Evolutionary conservation across 2,329 filamentous ascomycete species (phyloP), one percentile per base, ranked within the genome.

Genomic region (Aspergillus neoniger): DNA sequence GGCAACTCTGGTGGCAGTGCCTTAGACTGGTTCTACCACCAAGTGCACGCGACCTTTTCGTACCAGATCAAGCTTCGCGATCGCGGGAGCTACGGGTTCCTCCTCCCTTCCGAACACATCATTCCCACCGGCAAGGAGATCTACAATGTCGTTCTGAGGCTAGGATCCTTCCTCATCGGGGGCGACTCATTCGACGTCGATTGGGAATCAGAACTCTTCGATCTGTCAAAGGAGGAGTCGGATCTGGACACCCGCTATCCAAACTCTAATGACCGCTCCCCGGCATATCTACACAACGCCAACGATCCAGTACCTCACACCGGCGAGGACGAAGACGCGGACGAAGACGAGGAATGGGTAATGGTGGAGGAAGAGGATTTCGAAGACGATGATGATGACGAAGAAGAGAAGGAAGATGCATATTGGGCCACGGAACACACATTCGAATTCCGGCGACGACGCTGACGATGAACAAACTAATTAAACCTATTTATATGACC

Each of bases 11-110:
- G 94, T 41, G 94, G 94, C 2, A 93, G 91, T 52, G 91, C 91
- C 1, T 86, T 98, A 44, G 95, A 98, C 76, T 98, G 91, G 87
- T 96, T 99, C 77, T 96, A 96, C 74, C 91, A 96, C 68, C 90
- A 96, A 69, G 78, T 98, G 63, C 81, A 84, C 50, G 91, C 94
- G 17, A 88, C 86, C 64, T 96, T 91, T 74, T 91, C 92, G 60
- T 98, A 96, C 74, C 95, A 98, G 81, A 89, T 89, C 77, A 98
- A 98, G 79, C 81, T 99, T 28, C 84, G 95, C 52, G 95, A 99
- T 74, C 95, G 91, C 0, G 95, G 95, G 9, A 95, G 88, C 73
- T 98, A 98, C 74, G 95, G 95, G 0, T 99, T 98, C 74, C 80
- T 99, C 51, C 80, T 98, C 4, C 95, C 95, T 0, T 88, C 86